These are phyloP conservation scores for Exsudoporus frostii DNA, from an alignment of 768 basidiomycete genomes.

Conservation along the genomic window DNA sequence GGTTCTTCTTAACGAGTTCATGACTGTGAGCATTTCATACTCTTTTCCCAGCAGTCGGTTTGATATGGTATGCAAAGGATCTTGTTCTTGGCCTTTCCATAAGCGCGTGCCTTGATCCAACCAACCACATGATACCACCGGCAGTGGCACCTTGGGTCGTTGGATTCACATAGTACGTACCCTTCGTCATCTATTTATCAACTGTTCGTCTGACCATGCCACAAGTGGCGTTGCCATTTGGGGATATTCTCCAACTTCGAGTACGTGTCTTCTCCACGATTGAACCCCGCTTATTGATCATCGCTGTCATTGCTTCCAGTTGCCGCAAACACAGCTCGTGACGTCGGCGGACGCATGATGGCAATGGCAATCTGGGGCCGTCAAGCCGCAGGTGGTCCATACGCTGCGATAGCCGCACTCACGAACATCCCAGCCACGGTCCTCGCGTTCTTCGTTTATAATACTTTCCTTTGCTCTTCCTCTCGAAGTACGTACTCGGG, in stretches of 20 bases:
- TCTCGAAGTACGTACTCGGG: slow-evolving; percentile 45
- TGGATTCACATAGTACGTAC: slow-evolving; percentile 56
- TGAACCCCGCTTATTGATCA: neutral
- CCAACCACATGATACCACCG: slow-evolving; percentile 57
- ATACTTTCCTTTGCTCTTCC: slow-evolving; percentile 56
- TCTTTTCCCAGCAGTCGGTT: neutral
- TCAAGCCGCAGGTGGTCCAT: slow-evolving; percentile 48
- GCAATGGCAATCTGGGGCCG: slow-evolving; percentile 60
- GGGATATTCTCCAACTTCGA: slow-evolving; percentile 52
- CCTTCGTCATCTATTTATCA: neutral
- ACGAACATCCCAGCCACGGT: slow-evolving; percentile 65
- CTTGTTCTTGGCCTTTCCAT: slow-evolving; percentile 20
- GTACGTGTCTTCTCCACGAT: slow-evolving; percentile 28
- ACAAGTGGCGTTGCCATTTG: slow-evolving; percentile 54
- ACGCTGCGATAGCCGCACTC: slow-evolving; percentile 61
- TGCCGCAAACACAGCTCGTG: slow-evolving; percentile 64
- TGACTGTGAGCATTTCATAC: slow-evolving; percentile 25
- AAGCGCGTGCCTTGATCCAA: slow-evolving; percentile 40
- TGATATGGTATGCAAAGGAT: slow-evolving; percentile 8
- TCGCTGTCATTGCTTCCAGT: slow-evolving; percentile 32
- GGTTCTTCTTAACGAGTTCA: slow-evolving; percentile 39
- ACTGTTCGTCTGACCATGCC: neutral
- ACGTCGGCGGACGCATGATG: slow-evolving; percentile 59
- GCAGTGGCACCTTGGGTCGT: slow-evolving; percentile 50
- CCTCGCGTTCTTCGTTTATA: slow-evolving; percentile 51